Base-by-base conservation (phyloP, 2,329 filamentous ascomycete species). In the Colletotrichum orbiculare region DNA sequence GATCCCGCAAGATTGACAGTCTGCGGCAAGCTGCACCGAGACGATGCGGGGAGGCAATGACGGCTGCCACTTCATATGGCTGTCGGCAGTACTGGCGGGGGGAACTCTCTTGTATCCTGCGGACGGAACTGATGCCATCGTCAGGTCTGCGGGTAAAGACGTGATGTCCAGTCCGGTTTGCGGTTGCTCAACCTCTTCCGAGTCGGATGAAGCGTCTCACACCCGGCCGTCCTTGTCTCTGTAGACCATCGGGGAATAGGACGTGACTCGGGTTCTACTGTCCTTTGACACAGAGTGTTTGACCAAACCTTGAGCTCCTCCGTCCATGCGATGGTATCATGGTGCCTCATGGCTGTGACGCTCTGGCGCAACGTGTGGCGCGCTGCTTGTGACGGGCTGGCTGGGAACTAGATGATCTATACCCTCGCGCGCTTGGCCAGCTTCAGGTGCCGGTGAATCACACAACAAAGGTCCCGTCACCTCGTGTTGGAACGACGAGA, bases 1-100 rank as follows among this genome's bases (percentile, higher is more conserved):
- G 52, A 56, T 65, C 47, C 49, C 49, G 50, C 57, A 54, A 43
- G 50, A 54, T 50, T 57, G 52, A 57, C 37, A 53, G 17, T 25
- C 55, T 43, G 55, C n/a, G 15, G 45, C 46, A 37, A 13, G 46
- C 42, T 38, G 11, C 55, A 57, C 35, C 42, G 17, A n/a, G 33
- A 11, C 12, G 6, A 17, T 41, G 42, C 15, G 25, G 45, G 25
- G 37, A 35, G 9, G 54, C 38, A 58, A 58, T 43, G 13, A 45
- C 38, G 13, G 38, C 17, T 58, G 55, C 13, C 15, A 9, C 8
- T 38, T 39, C 38, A 15, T 10, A 25, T 50, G 12, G 38, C 25
- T 10, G 17, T 25, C 13, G 11, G 10, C 6, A 11, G 45, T 34
- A 15, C 10, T 45, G 41, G 35, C 5, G 10, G 9, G 33, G 6